phyloP scores from a whole-genome alignment of 2,329 filamentous ascomycete genomes.

The Pseudogymnoascus sp. region DNA sequence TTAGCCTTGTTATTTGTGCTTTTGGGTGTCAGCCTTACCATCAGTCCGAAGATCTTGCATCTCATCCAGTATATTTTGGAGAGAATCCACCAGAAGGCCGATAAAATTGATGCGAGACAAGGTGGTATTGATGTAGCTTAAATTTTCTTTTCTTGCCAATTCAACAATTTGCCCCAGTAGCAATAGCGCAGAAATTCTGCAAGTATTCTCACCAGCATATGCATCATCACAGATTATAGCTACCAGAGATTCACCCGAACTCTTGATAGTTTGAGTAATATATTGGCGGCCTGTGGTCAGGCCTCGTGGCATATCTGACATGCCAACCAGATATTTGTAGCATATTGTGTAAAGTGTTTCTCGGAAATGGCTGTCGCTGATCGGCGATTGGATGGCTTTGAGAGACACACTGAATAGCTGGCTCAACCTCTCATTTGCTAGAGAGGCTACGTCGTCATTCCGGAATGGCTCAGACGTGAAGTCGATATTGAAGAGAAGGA shows the following conservation, averaged over 20 bases:
- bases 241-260: slow-evolving; percentile 71
- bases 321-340: slow-evolving; percentile 72
- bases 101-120: slow-evolving; percentile 85
- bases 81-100: slow-evolving; percentile 78
- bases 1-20: neutral
- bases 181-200: slow-evolving; percentile 77
- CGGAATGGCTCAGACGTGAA: slow-evolving; percentile 36
- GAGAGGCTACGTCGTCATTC: slow-evolving; percentile 49
- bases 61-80: slow-evolving; percentile 69
- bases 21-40: slow-evolving; percentile 36
- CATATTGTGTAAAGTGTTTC: slow-evolving; percentile 87
- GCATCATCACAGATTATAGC: slow-evolving; percentile 90
- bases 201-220: slow-evolving; percentile 70
- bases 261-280: slow-evolving; percentile 61
- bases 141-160: slow-evolving; percentile 62
- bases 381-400: slow-evolving; percentile 66
- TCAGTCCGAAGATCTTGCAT: slow-evolving; percentile 48
- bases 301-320: slow-evolving; percentile 45
- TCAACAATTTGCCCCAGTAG: slow-evolving; percentile 72
- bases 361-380: slow-evolving; percentile 62
- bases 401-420: slow-evolving; percentile 85
- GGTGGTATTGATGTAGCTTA: slow-evolving; percentile 65
- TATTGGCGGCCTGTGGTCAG: slow-evolving; percentile 39
- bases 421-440: slow-evolving; percentile 81
- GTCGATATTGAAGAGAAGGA: slow-evolving; percentile 64